A percentile compares a stretch with the other conserved stretches of the same genome.
Conservation (phyloP, 495 filamentous ascomycete species). For the Hypoxylon fuscum region DNA sequence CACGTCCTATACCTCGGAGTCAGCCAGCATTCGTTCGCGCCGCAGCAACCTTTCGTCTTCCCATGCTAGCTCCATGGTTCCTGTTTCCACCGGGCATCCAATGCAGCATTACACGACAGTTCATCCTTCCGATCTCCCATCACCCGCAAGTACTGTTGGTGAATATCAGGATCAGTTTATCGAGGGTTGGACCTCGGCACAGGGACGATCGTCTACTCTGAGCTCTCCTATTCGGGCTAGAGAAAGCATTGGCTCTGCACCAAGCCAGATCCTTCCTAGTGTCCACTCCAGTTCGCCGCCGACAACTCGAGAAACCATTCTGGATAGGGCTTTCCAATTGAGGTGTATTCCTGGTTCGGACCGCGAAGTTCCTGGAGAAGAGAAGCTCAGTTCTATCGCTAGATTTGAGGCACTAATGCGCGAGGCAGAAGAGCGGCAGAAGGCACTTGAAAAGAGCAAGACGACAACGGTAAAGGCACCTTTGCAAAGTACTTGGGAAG, state of each 20-base stretch:
- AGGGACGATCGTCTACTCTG: conserved; percentile 62
- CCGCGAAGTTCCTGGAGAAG: conserved; percentile 55
- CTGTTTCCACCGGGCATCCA: conserved; percentile 45
- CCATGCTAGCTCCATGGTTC: conserved; percentile 55
- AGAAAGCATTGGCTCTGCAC: conserved; percentile 54
- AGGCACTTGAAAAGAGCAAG: conserved; percentile 43
- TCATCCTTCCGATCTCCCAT: conserved; percentile 60
- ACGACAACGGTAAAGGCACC: conserved; percentile 23
- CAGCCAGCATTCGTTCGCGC: conserved; percentile 62
- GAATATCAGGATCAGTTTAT: conserved; percentile 65
- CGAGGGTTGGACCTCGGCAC: conserved; percentile 65
- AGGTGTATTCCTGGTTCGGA: conserved; percentile 63
- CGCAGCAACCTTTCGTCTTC: conserved; percentile 64
- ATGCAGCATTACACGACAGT: conserved; percentile 54
- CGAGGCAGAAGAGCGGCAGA: conserved; percentile 59
- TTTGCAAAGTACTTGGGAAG: conserved; percentile 59
- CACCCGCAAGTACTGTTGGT: conserved; percentile 59
- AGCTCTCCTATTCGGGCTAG: conserved; percentile 56
- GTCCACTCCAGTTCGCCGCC: conserved; percentile 52
- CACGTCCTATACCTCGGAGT: conserved; percentile 51
- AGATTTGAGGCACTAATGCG: conserved; percentile 68
- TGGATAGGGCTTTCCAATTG: conserved; percentile 67
- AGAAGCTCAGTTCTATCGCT: conserved; percentile 65
- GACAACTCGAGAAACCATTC: conserved; percentile 63
- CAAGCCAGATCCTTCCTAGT: conserved; percentile 40